Evolutionary conservation across 2,329 filamentous ascomycete species (phyloP), one percentile per base, ranked within the genome.

Genomic region (Achaetomium macrosporum): DNA sequence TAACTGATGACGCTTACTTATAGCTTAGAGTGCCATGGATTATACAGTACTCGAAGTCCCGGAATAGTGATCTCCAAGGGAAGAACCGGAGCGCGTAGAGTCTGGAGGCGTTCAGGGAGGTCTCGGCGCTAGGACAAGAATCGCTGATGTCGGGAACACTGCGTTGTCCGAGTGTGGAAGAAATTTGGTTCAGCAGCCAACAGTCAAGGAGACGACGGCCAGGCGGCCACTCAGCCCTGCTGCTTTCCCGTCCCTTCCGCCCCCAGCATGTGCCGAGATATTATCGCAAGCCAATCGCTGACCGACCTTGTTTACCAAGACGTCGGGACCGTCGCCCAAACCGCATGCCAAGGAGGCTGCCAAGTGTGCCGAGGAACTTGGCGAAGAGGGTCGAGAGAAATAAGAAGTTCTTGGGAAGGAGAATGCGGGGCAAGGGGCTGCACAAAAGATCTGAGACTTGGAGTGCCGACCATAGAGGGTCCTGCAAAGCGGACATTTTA

Each of bases 311-410:
- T 25, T 25, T 25, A 46, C 57, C 57, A 55, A 51, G 47, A 42
- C 25, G 44, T 50, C 50, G 51, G 55, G 50, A 52, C 47, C 25
- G 25, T 50, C 35, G 46, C 36, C 47, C 43, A 36, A 37, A 44
- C 39, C 29, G 25, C 29, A 17, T 35, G 55, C 55, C 55, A 57
- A 57, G n/a, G 55, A 20, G 12, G 33, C 16, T 42, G 50, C 55
- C 53, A 57, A 57, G 53, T 11, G 37, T 36, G 51, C 47, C 46
- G 51, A 49, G 41, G 12, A 43, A 44, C 57, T 57, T 59, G 55
- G 55, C 57, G 49, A 56, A 53, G 55, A 55, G 55, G 54, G 51
- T 53, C 48, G 42, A 46, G 42, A 31, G 47, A 48, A 45, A 40
- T 12, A 40, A 40, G 40, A 10, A 49, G 20, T 7, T 10, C 6